A percentile compares a stretch with the other conserved stretches of the same genome.
phyloP scores from a whole-genome alignment of 75 land plant species.

The Sequoia sempervirens region DNA sequence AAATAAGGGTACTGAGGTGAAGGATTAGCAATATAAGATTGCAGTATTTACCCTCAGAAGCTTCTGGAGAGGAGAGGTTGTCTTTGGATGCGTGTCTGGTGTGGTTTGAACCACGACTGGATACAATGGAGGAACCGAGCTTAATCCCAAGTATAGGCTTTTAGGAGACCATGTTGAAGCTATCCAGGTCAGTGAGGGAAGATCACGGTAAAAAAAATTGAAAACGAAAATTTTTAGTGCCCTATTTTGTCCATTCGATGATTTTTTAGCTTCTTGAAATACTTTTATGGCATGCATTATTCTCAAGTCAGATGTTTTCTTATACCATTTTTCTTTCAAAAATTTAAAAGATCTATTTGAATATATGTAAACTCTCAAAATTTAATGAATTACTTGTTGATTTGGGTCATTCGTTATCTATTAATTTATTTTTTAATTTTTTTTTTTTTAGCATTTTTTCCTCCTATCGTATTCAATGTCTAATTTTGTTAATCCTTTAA shows the following conservation, averaged over 20 bases:
- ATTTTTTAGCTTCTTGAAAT: neutral
- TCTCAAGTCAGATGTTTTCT: no score
- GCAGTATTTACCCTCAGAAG: conserved; percentile 86
- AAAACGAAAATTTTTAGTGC: neutral
- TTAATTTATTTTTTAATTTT: neutral
- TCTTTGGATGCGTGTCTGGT: conserved; percentile 81
- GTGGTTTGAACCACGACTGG: conserved; percentile 84
- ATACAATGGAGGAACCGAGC: conserved; percentile 74
- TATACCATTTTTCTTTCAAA: neutral
- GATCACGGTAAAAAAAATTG: neutral
- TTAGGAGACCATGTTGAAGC: conserved; percentile 89
- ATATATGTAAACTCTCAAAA: neutral
- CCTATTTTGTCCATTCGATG: neutral
- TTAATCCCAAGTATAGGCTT: conserved; percentile 71
- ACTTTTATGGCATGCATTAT: no score
- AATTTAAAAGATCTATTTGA: neutral
- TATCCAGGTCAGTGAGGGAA: conserved; percentile 58
- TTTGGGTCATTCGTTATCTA: neutral
- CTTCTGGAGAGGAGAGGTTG: conserved; percentile 94
- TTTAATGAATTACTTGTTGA: neutral
- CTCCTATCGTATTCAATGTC: neutral
- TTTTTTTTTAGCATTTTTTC: neutral
- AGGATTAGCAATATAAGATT: conserved; percentile 19
- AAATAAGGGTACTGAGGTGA: neutral
- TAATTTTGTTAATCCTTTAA: neutral